These are phyloP conservation scores for Sporothrix humicola DNA, from an alignment of 2,329 filamentous ascomycete species.

Conservation along the genomic window DNA sequence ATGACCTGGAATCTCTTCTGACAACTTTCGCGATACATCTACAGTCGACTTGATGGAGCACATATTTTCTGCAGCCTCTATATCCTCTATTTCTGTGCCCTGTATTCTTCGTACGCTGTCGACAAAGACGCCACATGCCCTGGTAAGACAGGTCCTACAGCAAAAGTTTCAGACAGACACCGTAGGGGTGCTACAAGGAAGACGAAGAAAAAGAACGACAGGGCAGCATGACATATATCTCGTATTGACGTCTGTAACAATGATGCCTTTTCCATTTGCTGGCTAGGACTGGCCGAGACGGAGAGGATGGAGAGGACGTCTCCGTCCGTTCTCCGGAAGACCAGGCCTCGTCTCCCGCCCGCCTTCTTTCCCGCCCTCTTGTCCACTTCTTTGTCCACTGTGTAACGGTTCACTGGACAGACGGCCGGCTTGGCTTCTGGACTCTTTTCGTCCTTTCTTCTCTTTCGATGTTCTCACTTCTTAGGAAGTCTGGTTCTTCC, in stretches of 20 bases:
- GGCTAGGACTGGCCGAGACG: too few species aligned
- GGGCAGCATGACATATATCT: background rate
- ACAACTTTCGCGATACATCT: background rate
- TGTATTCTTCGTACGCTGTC: background rate
- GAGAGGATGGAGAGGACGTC: background rate
- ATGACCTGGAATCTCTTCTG: background rate
- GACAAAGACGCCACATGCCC: slow-evolving; percentile 7
- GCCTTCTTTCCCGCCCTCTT: too few species aligned
- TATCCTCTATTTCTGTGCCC: too few species aligned
- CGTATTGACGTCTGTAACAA: background rate
- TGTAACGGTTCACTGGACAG: background rate
- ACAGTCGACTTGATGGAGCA: background rate
- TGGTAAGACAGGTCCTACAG: slow-evolving; percentile 28
- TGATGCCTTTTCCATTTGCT: background rate
- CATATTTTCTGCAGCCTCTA: background rate
- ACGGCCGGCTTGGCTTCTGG: background rate
- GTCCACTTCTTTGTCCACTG: background rate
- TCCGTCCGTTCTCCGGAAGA: background rate
- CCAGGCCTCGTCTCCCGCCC: too few species aligned
- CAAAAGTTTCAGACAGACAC: slow-evolving; percentile 21
- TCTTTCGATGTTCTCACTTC: background rate
- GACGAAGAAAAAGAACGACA: background rate
- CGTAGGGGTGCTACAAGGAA: background rate
- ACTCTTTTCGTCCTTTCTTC: background rate
- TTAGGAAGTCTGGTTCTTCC: background rate